Conservation (phyloP, 148 eudicot genomes). For the Vaccinium corymbosum region DNA sequence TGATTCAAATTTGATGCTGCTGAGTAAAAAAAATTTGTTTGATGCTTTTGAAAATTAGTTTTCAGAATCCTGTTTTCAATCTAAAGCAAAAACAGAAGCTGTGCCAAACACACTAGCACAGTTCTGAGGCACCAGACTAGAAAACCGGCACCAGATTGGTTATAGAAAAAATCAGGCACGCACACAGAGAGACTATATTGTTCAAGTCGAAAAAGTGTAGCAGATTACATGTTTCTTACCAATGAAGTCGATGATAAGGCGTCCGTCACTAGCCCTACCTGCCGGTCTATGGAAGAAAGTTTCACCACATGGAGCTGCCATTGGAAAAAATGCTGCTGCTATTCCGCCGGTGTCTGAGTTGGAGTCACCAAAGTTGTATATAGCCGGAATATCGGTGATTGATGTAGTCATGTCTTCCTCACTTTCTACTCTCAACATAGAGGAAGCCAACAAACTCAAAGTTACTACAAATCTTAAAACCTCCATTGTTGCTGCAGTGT, state of each 20-base stretch:
- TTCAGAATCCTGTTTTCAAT: not conserved
- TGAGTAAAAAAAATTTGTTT: not conserved
- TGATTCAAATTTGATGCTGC: not conserved
- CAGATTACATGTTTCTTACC: constrained; percentile 15
- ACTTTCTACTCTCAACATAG: not conserved
- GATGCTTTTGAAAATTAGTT: not conserved
- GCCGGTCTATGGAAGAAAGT: constrained; percentile 32
- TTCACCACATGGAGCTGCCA: constrained; percentile 15
- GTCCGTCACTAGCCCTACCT: constrained; percentile 39
- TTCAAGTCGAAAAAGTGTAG: not conserved
- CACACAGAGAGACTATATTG: not conserved
- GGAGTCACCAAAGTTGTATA: constrained; percentile 36
- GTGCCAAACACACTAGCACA: not conserved
- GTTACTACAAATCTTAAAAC: not conserved
- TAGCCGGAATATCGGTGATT: constrained; percentile 16
- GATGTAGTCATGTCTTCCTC: constrained; percentile 3
- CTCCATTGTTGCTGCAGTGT: constrained; percentile 7
- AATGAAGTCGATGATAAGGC: constrained; percentile 44
- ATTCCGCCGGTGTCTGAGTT: constrained; percentile 32
- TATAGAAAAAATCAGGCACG: not conserved
- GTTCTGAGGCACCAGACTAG: not conserved
- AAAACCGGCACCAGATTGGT: not conserved
- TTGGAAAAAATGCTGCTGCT: constrained; percentile 25
- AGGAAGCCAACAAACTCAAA: constrained; percentile 12
- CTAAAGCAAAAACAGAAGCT: not conserved